Percentiles rank a stretch among this genome's conserved stretches.
These are phyloP conservation scores for Globisporangium recalcitrans DNA, from an alignment of 352 stramenopile species.

Conservation along the genomic window DNA sequence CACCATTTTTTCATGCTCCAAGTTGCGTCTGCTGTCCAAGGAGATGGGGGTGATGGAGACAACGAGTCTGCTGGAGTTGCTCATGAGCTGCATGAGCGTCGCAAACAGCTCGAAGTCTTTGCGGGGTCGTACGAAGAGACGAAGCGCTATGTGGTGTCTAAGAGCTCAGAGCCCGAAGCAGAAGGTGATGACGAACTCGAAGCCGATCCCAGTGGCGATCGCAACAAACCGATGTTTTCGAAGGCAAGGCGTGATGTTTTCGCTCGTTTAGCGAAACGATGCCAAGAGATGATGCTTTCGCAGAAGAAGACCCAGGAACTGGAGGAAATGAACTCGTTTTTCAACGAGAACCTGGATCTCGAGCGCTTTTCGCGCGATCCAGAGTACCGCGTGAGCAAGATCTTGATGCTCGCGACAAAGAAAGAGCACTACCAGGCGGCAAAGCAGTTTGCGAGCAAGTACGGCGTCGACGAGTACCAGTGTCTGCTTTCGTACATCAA, in stretches of 20 bases:
- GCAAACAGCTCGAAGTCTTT: constrained; percentile 5
- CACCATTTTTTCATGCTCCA: constrained; percentile 49
- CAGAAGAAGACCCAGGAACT: constrained; percentile 58
- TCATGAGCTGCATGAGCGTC: not conserved
- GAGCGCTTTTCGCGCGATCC: constrained; percentile 44
- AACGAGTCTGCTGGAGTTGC: not conserved
- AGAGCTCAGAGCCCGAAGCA: constrained; percentile 7
- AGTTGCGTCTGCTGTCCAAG: constrained; percentile 14
- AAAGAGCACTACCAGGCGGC: constrained; percentile 43
- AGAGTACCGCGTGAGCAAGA: constrained; percentile 41
- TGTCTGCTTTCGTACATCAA: constrained; percentile 66
- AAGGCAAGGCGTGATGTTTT: constrained; percentile 14
- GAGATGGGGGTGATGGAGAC: not conserved
- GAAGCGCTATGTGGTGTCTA: constrained; percentile 13
- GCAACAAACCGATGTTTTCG: not conserved
- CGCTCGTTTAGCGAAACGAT: constrained; percentile 34
- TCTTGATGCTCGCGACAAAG: constrained; percentile 45
- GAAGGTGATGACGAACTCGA: constrained; percentile 2
- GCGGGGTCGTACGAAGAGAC: constrained; percentile 9
- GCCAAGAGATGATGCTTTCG: constrained; percentile 39
- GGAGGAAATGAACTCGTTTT: constrained; percentile 55
- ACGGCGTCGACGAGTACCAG: constrained; percentile 53
- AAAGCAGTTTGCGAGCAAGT: constrained; percentile 61
- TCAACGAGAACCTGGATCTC: constrained; percentile 55
- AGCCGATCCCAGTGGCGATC: not conserved